Evolutionary conservation across 345 rosid species (phyloP).

Genomic region (Lagerstroemia speciosa): DNA sequence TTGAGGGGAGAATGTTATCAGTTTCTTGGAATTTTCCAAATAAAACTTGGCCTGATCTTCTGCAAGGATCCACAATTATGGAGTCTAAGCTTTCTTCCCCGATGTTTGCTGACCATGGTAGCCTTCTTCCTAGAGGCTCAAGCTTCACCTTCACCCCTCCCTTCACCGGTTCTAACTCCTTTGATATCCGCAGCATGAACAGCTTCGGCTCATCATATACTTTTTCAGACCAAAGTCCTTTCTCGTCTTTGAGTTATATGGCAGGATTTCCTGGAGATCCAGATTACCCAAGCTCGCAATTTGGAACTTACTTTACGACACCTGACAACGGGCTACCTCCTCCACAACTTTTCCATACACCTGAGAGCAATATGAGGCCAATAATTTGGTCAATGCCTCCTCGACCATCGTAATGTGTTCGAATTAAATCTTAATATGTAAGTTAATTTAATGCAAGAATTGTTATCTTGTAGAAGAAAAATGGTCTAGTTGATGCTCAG

Average conservation of each 20-base stretch:
- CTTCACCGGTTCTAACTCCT: constrained; percentile 2
- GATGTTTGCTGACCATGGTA: not conserved
- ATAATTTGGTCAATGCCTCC: constrained; percentile 6
- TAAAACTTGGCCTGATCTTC: not conserved
- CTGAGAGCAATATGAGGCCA: constrained; percentile 8
- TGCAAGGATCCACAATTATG: not conserved
- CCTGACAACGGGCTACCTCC: constrained; percentile 8
- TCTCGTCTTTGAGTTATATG: constrained; percentile 4
- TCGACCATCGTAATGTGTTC: not conserved
- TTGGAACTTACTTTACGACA: not conserved
- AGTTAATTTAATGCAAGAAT: not conserved
- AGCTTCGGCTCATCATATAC: constrained; percentile 4
- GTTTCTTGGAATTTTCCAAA: not conserved
- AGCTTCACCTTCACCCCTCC: constrained; percentile 8
- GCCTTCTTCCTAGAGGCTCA: constrained; percentile 5
- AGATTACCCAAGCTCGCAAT: constrained; percentile 5
- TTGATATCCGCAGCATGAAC: not conserved
- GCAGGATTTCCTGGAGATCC: constrained; percentile 3
- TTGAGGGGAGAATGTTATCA: constrained; percentile 16
- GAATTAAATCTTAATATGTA: not conserved
- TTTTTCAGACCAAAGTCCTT: constrained; percentile 6
- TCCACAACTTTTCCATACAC: constrained; percentile 7
- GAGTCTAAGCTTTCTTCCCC: constrained; percentile 8
- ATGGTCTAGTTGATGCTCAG: not conserved
- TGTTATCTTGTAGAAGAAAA: no score